A percentile compares a stretch with the other conserved stretches of the same genome.
These are phyloP conservation scores for Cenchrus americanus DNA, from an alignment of 176 grass and related monocot genomes.

Conservation along the genomic window DNA sequence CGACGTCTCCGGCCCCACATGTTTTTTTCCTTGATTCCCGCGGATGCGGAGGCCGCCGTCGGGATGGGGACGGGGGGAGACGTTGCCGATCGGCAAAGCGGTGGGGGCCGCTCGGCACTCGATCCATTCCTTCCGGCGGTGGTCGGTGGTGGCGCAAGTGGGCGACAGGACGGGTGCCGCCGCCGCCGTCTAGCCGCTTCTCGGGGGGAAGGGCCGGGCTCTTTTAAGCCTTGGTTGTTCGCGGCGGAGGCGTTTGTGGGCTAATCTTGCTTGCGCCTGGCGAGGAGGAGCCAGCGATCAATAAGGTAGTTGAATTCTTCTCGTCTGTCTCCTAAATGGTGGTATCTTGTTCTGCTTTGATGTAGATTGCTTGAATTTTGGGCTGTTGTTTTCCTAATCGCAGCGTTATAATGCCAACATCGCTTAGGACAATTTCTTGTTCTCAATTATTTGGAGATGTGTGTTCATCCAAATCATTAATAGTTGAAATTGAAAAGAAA, in stretches of 20 bases:
- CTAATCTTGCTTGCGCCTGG: slow-evolving; percentile 10
- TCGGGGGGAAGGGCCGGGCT: neutral
- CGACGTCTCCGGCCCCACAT: slow-evolving; percentile 31
- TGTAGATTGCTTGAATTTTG: neutral
- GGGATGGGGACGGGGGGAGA: slow-evolving; percentile 32
- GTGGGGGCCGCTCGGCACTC: slow-evolving; percentile 21
- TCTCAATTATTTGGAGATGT: no score
- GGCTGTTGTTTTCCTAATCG: neutral
- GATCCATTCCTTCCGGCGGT: slow-evolving; percentile 15
- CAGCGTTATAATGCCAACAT: neutral
- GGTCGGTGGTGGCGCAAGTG: slow-evolving; percentile 32
- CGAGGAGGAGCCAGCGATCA: neutral
- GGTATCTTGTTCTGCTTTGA: neutral
- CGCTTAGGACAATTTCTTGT: slow-evolving; percentile 22
- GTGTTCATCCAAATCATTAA: no score
- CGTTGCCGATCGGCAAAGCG: slow-evolving; percentile 24
- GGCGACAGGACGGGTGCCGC: slow-evolving; percentile 10
- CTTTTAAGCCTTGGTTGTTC: slow-evolving; percentile 15
- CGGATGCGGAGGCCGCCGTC: neutral
- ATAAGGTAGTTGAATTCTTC: slow-evolving; percentile 34
- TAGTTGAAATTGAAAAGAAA: no score
- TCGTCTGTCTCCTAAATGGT: neutral
- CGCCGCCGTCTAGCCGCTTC: slow-evolving; percentile 7
- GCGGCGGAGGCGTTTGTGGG: neutral
- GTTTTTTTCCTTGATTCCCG: slow-evolving; percentile 38